Base-by-base conservation (phyloP, 768 basidiomycete genomes). In the Rhodotorula sphaerocarpa region DNA sequence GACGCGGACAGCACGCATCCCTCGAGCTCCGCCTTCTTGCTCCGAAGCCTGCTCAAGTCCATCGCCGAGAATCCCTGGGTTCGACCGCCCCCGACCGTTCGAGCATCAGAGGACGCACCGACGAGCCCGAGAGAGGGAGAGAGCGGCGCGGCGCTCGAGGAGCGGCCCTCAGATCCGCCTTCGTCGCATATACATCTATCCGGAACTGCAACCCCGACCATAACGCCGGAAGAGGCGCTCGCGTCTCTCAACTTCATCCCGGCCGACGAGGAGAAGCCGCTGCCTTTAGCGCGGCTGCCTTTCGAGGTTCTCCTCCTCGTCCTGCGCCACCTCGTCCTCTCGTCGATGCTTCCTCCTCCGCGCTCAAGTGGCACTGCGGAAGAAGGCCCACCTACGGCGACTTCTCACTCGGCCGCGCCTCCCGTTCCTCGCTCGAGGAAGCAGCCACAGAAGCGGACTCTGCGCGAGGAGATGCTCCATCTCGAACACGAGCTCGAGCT, bases 291-390 rank as follows among this genome's bases (percentile, higher is more conserved):
- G 1, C 54, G 27, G 27, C 55, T 72, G 12, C 70, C 70, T 2
- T 68, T 52, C 39, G 71, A 72, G 28, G 54, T 72, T 3, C 68
- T 72, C 36, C 36, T 69, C 34, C 66, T 68, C 43, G 59, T 72
- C 54, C 46, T 70, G 0, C 47, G 48, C 5, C 50, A 62, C 54
- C 54, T 71, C 46, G 33, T 54, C 30, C 57, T 68, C 41, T 61
- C 67, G 20, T 30, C 52, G 10, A 57, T 68, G 56, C 47, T 61
- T 25, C 62, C 62, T 0, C 62, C 66, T 7, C 62, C 66, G 2
- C 54, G 48, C 2, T 18, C 51, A 0, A 33, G 31, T 11, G 33
- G 56, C 12, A 15, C n/a, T 10, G 31, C 51, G 5, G n/a, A 41
- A 27, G 30, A 18, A 16, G 39, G 27, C 30, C 33, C 54, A 5